Conservation (phyloP, 2,329 filamentous ascomycete genomes). For the Monilinia aucupariae region DNA sequence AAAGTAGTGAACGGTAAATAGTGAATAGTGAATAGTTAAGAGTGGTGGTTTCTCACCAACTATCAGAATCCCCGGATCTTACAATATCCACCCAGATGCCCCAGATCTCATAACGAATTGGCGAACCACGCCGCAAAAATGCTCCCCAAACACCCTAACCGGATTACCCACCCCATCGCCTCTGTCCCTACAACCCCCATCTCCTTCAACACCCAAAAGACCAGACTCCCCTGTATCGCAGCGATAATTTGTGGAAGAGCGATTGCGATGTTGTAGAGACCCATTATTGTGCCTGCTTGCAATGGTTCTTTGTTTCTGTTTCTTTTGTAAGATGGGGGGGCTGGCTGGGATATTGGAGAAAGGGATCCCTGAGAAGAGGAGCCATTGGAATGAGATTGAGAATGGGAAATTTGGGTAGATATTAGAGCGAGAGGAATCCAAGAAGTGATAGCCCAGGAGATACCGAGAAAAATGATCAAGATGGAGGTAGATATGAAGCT, state of each 20-base stretch:
- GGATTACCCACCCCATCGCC: conserved; percentile 15
- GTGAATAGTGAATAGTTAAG: too few species aligned
- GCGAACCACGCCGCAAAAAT: conserved; percentile 9
- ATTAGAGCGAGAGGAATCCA: conserved; percentile 19
- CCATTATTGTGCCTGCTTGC: conserved; percentile 16
- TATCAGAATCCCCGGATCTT: too few species aligned
- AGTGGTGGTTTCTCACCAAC: too few species aligned
- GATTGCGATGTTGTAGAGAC: conserved; percentile 19
- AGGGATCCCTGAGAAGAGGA: neutral
- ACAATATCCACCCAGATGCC: too few species aligned
- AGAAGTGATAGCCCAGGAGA: conserved; percentile 14
- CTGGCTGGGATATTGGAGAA: neutral
- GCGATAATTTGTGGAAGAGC: conserved; percentile 15
- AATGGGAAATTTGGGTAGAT: conserved; percentile 12
- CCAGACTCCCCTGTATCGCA: conserved; percentile 5
- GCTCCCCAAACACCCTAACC: conserved; percentile 7
- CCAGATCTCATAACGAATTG: neutral
- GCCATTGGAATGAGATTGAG: neutral
- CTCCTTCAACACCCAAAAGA: conserved; percentile 10
- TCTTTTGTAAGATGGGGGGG: neutral
- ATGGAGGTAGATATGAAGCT: conserved; percentile 1
- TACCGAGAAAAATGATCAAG: conserved; percentile 12
- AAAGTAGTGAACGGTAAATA: neutral
- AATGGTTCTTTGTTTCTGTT: neutral
- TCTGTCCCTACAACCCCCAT: conserved; percentile 5